Evolutionary conservation across 2,329 filamentous ascomycete genomes (phyloP).

Genomic region (Penicillium janthinellum): DNA sequence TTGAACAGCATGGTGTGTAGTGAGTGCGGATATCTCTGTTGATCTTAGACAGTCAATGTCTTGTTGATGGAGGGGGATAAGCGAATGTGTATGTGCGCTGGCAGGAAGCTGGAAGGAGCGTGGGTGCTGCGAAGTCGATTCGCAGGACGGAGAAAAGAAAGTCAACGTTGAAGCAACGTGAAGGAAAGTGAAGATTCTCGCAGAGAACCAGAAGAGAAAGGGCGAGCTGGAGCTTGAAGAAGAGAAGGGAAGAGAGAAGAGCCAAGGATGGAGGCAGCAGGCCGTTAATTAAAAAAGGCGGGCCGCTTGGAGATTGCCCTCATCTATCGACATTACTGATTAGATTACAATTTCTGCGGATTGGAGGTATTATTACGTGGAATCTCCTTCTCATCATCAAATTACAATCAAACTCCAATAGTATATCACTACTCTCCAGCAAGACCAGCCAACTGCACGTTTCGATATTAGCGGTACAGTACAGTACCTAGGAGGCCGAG

Average conservation of each 20-base stretch:
- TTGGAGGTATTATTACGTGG: not conserved
- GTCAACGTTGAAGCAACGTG: slow-evolving; percentile 11
- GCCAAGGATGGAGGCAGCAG: not conserved
- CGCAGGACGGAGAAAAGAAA: slow-evolving; percentile 26
- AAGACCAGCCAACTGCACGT: not conserved
- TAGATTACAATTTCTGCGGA: not conserved
- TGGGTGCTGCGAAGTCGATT: slow-evolving; percentile 40
- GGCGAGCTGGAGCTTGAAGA: slow-evolving; percentile 5
- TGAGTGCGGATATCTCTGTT: not conserved
- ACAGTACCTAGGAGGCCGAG: not conserved
- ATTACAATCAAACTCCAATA: not conserved
- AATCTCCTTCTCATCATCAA: not conserved
- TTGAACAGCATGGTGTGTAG: slow-evolving; percentile 39
- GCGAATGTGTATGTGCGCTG: slow-evolving; percentile 9
- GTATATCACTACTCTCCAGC: not conserved
- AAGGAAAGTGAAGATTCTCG: slow-evolving; percentile 6
- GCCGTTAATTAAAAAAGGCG: slow-evolving; percentile 8
- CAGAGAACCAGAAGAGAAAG: slow-evolving; percentile 19
- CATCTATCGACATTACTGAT: not conserved
- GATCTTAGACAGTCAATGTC: slow-evolving; percentile 10
- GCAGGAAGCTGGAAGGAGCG: slow-evolving; percentile 16
- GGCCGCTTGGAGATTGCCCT: slow-evolving; percentile 1
- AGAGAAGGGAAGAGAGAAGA: not conserved
- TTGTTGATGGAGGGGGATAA: not conserved
- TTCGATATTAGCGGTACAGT: not conserved